Evolutionary conservation across 139 green algal species (phyloP), one percentile per base, ranked within the genome.

Genomic region (Spirogloea muscicola): DNA sequence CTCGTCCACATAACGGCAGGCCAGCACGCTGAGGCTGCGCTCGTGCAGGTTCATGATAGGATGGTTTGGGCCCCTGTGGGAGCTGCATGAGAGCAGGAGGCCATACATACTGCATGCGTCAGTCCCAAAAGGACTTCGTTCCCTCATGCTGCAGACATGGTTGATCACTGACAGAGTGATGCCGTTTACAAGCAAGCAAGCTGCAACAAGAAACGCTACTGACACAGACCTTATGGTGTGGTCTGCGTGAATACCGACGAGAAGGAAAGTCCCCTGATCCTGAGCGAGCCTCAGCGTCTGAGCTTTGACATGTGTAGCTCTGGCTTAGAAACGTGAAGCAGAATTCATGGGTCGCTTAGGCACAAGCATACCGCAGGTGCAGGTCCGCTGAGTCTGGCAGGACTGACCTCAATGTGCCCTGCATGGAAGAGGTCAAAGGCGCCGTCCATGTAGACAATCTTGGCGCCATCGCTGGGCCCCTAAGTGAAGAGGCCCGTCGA

Each of bases 31-130:
- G 16, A 99, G 87, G 44, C 83, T 88, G 72, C 95, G 89, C 87
- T 99, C 95, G 61, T 98, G 92, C 76, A 98, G 72, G 79, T 92
- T 93, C 90, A 99, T 96, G 84, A 99, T 97, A 63, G 95, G 94
- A 61, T 95, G 86, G 86, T 97, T 91, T 0, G 84, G 42, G 37
- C 74, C 78, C 1, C 84, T 43, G 52, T 83, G 25, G 36, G 46
- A 37, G 29, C 65, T 80, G 70, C 58, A 68, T 57, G 21, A 60
- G n/a, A n/a, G n/a, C n/a, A n/a, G n/a, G n/a, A n/a, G 13, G n/a
- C n/a, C n/a, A 36, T 16, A 77, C 16, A 68, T 49, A 6, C n/a
- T n/a, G n/a, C n/a, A n/a, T n/a, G n/a, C n/a, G n/a, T 34, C 9
- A 36, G 31, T 7, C 9, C 34, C 13, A 62, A 13, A 13, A 62